phyloP scores from a whole-genome alignment of 257 asterid species.

The Solanum ahanhuiri region DNA sequence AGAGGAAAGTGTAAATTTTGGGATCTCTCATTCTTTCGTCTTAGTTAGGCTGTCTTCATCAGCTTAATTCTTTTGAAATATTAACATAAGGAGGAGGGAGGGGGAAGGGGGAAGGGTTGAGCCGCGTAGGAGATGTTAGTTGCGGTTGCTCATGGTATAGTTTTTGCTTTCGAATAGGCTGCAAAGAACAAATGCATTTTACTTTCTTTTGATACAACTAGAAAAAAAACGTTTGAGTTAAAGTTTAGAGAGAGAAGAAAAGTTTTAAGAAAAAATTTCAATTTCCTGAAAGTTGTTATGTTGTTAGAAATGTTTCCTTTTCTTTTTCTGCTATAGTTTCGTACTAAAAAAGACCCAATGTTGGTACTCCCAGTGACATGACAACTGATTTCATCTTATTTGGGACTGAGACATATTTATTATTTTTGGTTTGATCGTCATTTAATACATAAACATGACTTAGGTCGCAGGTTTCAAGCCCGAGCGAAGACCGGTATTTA shows the following conservation, averaged over 20 bases:
- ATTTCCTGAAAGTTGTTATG: background rate
- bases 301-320: background rate
- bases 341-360: background rate
- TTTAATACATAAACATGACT: too few relatives aligned
- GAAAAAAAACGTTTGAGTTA: background rate
- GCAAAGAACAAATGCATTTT: background rate
- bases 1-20: conserved; percentile 11
- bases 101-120: background rate
- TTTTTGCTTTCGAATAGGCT: background rate
- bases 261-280: background rate
- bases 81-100: background rate
- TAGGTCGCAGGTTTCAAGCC: too few relatives aligned
- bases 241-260: too few relatives aligned
- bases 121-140: background rate
- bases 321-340: background rate
- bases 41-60: background rate
- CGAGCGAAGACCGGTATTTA: too few relatives aligned
- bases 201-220: background rate
- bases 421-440: too few relatives aligned
- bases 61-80: background rate
- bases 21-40: conserved; percentile 1
- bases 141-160: background rate
- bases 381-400: background rate
- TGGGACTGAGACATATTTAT: background rate
- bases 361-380: background rate